Conservation (phyloP, 768 basidiomycete species). For the Suillus subluteus region DNA sequence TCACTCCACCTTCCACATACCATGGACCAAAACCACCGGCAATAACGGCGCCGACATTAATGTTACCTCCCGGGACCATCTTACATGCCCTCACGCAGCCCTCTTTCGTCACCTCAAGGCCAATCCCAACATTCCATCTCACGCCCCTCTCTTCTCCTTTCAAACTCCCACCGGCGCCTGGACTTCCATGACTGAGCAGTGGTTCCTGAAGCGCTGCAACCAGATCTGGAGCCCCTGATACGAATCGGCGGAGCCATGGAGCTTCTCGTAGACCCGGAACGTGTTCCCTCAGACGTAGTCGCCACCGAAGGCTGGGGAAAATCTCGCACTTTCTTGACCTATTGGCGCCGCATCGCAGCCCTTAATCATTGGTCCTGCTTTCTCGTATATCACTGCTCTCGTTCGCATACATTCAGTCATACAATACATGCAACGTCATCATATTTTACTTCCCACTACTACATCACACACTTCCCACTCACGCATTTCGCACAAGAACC, state of each 20-base stretch:
- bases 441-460: neutral
- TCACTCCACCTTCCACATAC: slow-evolving; percentile 33
- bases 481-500: neutral
- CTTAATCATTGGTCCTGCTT: neutral
- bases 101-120: slow-evolving; percentile 25
- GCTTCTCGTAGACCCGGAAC: neutral
- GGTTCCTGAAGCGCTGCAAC: slow-evolving; percentile 8
- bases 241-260: neutral
- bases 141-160: slow-evolving; percentile 15
- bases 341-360: neutral
- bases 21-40: slow-evolving; percentile 40
- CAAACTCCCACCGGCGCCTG: neutral
- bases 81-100: slow-evolving; percentile 23
- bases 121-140: slow-evolving; percentile 21
- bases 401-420: neutral
- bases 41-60: slow-evolving; percentile 31
- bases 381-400: neutral
- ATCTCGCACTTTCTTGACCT: neutral
- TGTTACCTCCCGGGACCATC: slow-evolving; percentile 22
- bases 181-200: slow-evolving; percentile 4
- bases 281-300: neutral
- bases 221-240: neutral
- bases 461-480: neutral
- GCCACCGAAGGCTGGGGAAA: neutral
- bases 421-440: neutral